These are phyloP conservation scores for Henningerozyma blattae DNA, from an alignment of 805 yeast genomes.

Conservation along the genomic window DNA sequence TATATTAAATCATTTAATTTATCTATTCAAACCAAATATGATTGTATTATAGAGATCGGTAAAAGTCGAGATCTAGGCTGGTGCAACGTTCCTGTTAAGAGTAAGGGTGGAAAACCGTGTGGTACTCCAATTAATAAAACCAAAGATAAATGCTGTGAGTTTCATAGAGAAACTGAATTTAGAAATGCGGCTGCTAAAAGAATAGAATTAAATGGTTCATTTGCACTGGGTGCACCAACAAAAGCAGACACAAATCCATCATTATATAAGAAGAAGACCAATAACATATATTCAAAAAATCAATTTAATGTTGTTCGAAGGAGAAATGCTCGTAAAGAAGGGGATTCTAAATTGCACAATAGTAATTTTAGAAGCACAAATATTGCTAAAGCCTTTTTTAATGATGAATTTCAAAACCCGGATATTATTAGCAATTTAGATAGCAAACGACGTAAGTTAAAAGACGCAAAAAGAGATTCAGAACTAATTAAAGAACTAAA, in stretches of 20 bases:
- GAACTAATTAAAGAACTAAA: conserved; percentile 22
- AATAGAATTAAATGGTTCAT: conserved; percentile 61
- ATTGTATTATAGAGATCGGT: conserved; percentile 63
- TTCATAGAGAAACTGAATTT: conserved; percentile 50
- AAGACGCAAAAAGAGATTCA: conserved; percentile 24
- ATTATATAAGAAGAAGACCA: conserved; percentile 24
- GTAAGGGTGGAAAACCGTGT: conserved; percentile 45
- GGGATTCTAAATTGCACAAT: conserved; percentile 7
- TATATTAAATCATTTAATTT: conserved; percentile 38
- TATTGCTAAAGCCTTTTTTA: conserved; percentile 39
- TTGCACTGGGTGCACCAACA: conserved; percentile 45
- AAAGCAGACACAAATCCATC: conserved; percentile 32
- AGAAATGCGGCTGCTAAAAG: conserved; percentile 45
- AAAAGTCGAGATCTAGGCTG: conserved; percentile 51
- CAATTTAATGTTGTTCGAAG: conserved; percentile 11
- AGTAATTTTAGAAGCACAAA: conserved; percentile 29
- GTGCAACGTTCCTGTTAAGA: conserved; percentile 41
- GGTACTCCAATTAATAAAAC: conserved; percentile 44
- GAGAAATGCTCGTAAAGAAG: conserved; percentile 7
- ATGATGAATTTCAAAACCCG: conserved; percentile 38
- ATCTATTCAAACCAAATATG: conserved; percentile 36
- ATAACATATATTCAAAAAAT: conserved; percentile 1
- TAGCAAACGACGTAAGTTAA: conserved; percentile 28
- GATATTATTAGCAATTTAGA: conserved; percentile 31
- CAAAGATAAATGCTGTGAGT: conserved; percentile 50